These are phyloP conservation scores for Syncephalastrum sp. DNA, from an alignment of 371 early-diverging fungal genomes.

Conservation along the genomic window DNA sequence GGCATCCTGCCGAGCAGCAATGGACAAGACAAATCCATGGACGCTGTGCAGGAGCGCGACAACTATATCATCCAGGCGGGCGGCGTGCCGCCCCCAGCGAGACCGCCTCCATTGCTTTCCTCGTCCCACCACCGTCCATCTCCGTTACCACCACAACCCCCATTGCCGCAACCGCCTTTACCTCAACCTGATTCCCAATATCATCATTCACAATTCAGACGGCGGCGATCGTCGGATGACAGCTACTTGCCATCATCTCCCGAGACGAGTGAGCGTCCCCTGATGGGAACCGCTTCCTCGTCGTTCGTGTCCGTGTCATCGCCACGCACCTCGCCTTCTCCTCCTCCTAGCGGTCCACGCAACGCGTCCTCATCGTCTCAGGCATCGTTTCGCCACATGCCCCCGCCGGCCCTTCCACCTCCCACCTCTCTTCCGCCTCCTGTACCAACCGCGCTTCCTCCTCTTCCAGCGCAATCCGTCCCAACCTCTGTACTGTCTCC, in stretches of 20 bases:
- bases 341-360: constrained; percentile 4
- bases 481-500: constrained; percentile 1
- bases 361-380: constrained; percentile 13
- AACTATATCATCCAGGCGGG: constrained; percentile 30
- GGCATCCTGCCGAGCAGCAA: constrained; percentile 26
- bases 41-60: constrained; percentile 29
- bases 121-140: too few species aligned
- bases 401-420: constrained; percentile 24
- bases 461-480: constrained; percentile 11
- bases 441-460: constrained; percentile 24
- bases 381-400: constrained; percentile 21
- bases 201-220: constrained; percentile 4
- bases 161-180: too few species aligned
- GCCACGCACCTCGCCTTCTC: constrained; percentile 1
- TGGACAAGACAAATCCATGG: constrained; percentile 8
- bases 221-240: constrained; percentile 27
- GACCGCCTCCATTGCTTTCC: constrained; percentile 23
- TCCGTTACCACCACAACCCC: too few species aligned
- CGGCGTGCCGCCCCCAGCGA: constrained; percentile 31
- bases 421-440: constrained; percentile 29
- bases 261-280: constrained; percentile 36
- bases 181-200: constrained; percentile 2
- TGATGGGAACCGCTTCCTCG: constrained; percentile 33
- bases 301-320: constrained; percentile 14
- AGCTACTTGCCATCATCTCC: constrained; percentile 34